Evolutionary conservation across 768 basidiomycete species (phyloP).

Genomic region (Tylopilus sp.): DNA sequence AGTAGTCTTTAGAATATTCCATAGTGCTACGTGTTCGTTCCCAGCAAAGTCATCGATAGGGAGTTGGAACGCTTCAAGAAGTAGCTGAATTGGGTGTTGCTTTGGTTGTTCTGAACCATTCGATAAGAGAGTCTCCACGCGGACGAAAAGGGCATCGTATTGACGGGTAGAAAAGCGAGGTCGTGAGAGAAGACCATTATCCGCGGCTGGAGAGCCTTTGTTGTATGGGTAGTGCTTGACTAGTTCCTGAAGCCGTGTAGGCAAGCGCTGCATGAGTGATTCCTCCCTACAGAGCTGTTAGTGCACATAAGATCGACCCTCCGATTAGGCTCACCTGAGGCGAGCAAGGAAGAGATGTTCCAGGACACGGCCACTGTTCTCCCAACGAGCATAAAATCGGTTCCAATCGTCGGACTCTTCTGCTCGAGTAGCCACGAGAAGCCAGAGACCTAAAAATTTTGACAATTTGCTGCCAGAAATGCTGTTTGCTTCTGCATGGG

Average conservation of each 20-base stretch:
- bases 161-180: conserved; percentile 67
- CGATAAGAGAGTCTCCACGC: conserved; percentile 54
- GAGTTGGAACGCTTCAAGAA: conserved; percentile 59
- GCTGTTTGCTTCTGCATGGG: conserved; percentile 68
- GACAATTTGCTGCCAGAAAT: conserved; percentile 77
- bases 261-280: conserved; percentile 51
- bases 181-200: conserved; percentile 50
- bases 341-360: conserved; percentile 75
- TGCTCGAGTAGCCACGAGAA: conserved; percentile 49
- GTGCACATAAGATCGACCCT: not conserved
- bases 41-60: conserved; percentile 31
- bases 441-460: conserved; percentile 72
- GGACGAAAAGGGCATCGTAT: conserved; percentile 64
- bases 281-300: conserved; percentile 48
- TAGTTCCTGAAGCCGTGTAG: conserved; percentile 67
- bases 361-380: conserved; percentile 63
- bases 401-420: conserved; percentile 56
- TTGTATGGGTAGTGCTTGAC: conserved; percentile 66
- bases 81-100: conserved; percentile 55
- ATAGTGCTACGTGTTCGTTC: conserved; percentile 40
- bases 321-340: conserved; percentile 50
- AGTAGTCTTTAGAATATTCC: conserved; percentile 51
- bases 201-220: conserved; percentile 27
- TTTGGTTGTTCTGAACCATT: conserved; percentile 33
- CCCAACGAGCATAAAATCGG: conserved; percentile 72